phyloP scores from a whole-genome alignment of 805 yeast genomes.

The Spathaspora sp. region DNA sequence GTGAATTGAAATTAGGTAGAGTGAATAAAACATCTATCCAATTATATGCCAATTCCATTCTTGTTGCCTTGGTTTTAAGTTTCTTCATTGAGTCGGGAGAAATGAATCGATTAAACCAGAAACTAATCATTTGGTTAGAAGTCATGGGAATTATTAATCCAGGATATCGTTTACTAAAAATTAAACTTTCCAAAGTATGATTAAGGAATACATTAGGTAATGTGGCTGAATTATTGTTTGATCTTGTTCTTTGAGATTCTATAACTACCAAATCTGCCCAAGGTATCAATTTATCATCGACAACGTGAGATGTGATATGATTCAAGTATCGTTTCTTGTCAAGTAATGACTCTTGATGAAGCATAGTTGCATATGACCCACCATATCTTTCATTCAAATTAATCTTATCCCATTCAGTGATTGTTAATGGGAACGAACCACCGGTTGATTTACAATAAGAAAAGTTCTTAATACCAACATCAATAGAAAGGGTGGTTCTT shows the following conservation, averaged over 20 bases:
- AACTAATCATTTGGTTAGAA: conserved; percentile 33
- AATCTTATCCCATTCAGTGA: conserved; percentile 22
- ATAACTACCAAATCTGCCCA: conserved; percentile 27
- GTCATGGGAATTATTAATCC: conserved; percentile 31
- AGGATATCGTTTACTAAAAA: conserved; percentile 15
- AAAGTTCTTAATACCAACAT: conserved; percentile 41
- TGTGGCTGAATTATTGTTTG: conserved; percentile 29
- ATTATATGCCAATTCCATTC: conserved; percentile 6
- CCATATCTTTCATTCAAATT: conserved; percentile 20
- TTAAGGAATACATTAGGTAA: conserved; percentile 38
- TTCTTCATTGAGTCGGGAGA: conserved; percentile 5
- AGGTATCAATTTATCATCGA: conserved; percentile 15
- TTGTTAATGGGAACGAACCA: conserved; percentile 7
- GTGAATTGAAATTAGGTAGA: conserved; percentile 7
- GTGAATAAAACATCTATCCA: conserved; percentile 7
- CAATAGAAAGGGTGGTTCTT: conserved; percentile 23
- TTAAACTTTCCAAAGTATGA: conserved; percentile 33
- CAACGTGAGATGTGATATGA: conserved; percentile 13
- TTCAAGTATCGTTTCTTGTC: conserved; percentile 28
- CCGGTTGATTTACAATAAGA: conserved; percentile 26
- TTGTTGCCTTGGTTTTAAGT: conserved; percentile 1
- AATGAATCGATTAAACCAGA: conserved; percentile 35
- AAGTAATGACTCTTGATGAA: conserved; percentile 11
- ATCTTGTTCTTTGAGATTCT: conserved; percentile 39
- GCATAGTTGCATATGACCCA: not conserved